phyloP scores from a whole-genome alignment of 805 yeast genomes.

The Cyberlindnera xishuangbannaensis region DNA sequence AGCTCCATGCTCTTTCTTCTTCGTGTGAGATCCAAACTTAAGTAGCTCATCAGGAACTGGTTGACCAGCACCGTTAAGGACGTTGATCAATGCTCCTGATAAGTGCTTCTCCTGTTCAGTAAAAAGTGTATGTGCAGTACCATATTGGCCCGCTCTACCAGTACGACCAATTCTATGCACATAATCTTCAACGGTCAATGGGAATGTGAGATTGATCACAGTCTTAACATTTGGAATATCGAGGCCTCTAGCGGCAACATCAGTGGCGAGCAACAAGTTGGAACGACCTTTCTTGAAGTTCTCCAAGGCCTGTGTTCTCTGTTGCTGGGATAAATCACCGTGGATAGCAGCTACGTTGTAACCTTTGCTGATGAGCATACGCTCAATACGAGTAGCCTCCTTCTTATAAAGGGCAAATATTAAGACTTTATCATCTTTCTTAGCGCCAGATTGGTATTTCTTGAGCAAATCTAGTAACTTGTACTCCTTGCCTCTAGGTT shows the following conservation, averaged over 20 bases:
- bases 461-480: constrained; percentile 64
- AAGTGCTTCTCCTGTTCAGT: constrained; percentile 96
- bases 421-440: constrained; percentile 72
- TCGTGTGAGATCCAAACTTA: constrained; percentile 96
- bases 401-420: constrained; percentile 94
- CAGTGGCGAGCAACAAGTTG: constrained; percentile 85
- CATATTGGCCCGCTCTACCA: constrained; percentile 95
- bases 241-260: constrained; percentile 96
- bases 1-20: constrained; percentile 96
- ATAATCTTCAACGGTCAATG: constrained; percentile 92
- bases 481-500: constrained; percentile 67
- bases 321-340: constrained; percentile 90
- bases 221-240: constrained; percentile 97
- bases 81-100: constrained; percentile 90
- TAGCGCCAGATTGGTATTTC: constrained; percentile 65
- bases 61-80: constrained; percentile 89
- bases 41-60: constrained; percentile 91
- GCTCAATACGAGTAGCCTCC: constrained; percentile 90
- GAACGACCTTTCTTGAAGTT: constrained; percentile 78
- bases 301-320: constrained; percentile 82
- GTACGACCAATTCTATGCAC: constrained; percentile 98
- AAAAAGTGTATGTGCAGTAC: constrained; percentile 91
- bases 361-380: constrained; percentile 63
- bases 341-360: constrained; percentile 88
- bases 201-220: constrained; percentile 93